These are phyloP conservation scores for Mycena vitilis DNA, from an alignment of 768 basidiomycete species.

Conservation along the genomic window DNA sequence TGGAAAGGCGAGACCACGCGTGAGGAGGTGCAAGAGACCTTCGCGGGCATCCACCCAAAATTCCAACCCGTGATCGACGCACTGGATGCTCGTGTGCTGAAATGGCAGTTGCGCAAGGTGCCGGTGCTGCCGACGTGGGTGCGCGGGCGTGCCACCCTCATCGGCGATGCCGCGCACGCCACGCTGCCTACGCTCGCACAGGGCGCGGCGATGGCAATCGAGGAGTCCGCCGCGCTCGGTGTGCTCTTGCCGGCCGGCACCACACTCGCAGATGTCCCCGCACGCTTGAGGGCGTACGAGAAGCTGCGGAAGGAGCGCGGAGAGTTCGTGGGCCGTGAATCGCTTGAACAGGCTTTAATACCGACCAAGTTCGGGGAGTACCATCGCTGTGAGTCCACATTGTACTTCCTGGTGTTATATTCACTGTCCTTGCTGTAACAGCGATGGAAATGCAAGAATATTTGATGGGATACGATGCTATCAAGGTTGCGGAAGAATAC, in stretches of 20 bases:
- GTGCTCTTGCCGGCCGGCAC: slow-evolving; percentile 17
- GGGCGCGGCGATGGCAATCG: slow-evolving; percentile 41
- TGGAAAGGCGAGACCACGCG: slow-evolving; percentile 3
- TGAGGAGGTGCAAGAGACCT: background rate
- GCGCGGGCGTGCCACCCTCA: slow-evolving; percentile 22
- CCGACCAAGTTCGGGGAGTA: slow-evolving; percentile 5
- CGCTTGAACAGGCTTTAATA: slow-evolving; percentile 9
- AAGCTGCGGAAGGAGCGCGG: slow-evolving; percentile 19
- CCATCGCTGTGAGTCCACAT: background rate
- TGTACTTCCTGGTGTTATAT: too few relatives aligned
- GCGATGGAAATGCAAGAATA: slow-evolving; percentile 1
- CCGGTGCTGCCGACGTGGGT: slow-evolving; percentile 25
- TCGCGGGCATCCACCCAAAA: slow-evolving; percentile 10
- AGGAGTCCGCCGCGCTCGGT: slow-evolving; percentile 32
- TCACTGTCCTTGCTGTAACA: background rate
- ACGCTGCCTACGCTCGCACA: slow-evolving; percentile 40
- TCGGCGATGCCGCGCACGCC: slow-evolving; percentile 39
- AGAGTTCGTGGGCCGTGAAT: slow-evolving; percentile 11
- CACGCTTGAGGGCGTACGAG: slow-evolving; percentile 17
- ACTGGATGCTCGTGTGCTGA: slow-evolving; percentile 3
- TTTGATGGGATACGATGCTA: slow-evolving; percentile 1
- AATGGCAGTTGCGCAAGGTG: slow-evolving; percentile 22
- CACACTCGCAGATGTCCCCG: background rate
- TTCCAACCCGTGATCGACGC: slow-evolving; percentile 5
- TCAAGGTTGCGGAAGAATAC: background rate